A percentile compares a stretch with the other conserved stretches of the same genome.
Conservation (phyloP, 73 alveolate genomes). For the Uronychia setigera region DNA sequence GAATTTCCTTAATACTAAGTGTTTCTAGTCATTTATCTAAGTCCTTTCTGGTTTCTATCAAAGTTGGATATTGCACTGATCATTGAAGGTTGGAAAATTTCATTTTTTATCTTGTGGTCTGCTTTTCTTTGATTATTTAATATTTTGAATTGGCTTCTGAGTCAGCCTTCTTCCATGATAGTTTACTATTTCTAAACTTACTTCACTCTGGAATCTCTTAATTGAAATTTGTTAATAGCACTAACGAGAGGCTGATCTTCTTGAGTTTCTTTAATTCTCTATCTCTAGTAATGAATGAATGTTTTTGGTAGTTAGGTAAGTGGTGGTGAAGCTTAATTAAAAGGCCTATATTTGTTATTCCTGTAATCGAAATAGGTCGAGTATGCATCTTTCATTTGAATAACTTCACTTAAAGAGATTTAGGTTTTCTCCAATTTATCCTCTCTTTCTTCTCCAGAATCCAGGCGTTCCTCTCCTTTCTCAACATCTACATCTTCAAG, state of each 20-base stretch:
- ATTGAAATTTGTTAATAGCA: neutral
- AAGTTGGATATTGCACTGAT: neutral
- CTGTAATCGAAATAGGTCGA: too few species aligned
- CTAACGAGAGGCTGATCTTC: neutral
- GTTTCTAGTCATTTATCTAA: neutral
- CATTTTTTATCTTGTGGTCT: neutral
- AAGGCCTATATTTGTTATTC: neutral
- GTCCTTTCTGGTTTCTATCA: neutral
- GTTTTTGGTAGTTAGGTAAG: neutral
- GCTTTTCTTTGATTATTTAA: neutral
- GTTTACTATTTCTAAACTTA: neutral
- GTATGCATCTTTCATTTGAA: neutral
- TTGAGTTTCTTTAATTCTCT: neutral
- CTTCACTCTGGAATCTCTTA: neutral
- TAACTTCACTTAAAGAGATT: neutral
- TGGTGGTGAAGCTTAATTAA: too few species aligned
- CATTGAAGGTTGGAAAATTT: neutral
- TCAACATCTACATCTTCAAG: neutral
- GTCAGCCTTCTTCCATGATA: neutral
- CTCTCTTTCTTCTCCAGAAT: neutral
- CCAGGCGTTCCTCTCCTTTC: neutral
- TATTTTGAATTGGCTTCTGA: neutral
- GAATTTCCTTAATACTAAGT: neutral
- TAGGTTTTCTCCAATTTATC: neutral
- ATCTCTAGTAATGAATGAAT: neutral